Conservation (phyloP, 108 stramenopile species). For the Stephanodiscus minutulus region DNA sequence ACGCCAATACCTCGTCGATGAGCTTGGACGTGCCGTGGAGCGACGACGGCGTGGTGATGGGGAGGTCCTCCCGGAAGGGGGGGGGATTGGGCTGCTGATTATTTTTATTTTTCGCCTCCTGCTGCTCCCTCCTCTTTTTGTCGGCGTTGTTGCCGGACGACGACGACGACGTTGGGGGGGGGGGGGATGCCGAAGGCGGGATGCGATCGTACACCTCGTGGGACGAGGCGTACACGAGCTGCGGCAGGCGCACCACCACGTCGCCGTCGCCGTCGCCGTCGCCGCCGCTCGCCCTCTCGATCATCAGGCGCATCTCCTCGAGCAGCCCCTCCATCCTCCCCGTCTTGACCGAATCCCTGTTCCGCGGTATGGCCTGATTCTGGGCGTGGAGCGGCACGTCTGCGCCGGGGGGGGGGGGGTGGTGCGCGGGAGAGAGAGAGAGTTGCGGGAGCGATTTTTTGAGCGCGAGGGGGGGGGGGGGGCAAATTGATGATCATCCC, state of each 20-base stretch:
- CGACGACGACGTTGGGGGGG: no score
- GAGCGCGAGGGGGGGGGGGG: no score
- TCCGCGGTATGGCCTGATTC: conserved; percentile 66
- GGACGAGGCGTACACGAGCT: conserved; percentile 56
- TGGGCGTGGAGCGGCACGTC: conserved; percentile 18
- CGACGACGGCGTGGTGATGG: conserved; percentile 68
- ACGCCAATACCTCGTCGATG: conserved; percentile 76
- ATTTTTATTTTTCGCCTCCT: no score
- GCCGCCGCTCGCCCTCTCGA: conserved; percentile 21
- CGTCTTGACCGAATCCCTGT: conserved; percentile 66
- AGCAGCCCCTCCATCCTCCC: conserved; percentile 79
- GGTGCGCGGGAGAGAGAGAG: no score
- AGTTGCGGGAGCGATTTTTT: no score
- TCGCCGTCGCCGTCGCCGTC: conserved; percentile 6
- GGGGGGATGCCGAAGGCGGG: conserved; percentile 1
- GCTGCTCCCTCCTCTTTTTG: no score
- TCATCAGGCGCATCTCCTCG: conserved; percentile 60
- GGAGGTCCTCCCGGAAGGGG: conserved; percentile 60
- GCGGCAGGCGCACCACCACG: conserved; percentile 40
- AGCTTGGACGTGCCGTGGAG: conserved; percentile 77
- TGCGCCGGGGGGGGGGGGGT: background rate
- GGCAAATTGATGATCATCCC: no score
- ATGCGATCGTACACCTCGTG: conserved; percentile 54
- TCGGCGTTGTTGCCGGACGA: no score
- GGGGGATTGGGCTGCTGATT: conserved; percentile 39